A percentile compares a stretch with the other conserved stretches of the same genome.
Evolutionary conservation across 2,329 filamentous ascomycete species (phyloP).

Genomic region (Ascochyta viciae-villosae): DNA sequence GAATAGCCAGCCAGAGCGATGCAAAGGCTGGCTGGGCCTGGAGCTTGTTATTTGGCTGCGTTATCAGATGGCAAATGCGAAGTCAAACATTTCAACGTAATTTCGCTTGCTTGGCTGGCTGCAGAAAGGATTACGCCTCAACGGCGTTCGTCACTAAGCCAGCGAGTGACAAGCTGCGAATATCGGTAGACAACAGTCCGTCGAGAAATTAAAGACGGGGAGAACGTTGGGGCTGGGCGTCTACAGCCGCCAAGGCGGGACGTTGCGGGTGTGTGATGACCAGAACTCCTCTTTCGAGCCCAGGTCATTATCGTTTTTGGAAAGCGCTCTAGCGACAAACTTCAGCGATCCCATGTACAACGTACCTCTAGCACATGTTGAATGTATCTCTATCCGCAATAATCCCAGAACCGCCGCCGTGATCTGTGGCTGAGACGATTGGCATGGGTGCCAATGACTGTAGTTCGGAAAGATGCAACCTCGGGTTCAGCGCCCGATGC

Average conservation of each 20-base stretch:
- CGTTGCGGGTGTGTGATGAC: slow-evolving; percentile 7
- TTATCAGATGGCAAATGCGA: background rate
- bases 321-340: slow-evolving; percentile 2
- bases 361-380: background rate
- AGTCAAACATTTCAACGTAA: slow-evolving; percentile 9
- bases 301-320: background rate
- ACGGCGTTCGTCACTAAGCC: background rate
- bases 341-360: background rate
- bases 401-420: background rate
- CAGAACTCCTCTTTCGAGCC: background rate
- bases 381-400: background rate
- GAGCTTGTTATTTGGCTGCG: background rate
- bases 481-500: slow-evolving; percentile 18
- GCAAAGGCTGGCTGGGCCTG: background rate
- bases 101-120: slow-evolving; percentile 4
- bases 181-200: background rate
- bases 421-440: slow-evolving; percentile 33
- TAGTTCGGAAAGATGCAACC: slow-evolving; percentile 28
- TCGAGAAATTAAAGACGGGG: slow-evolving; percentile 10
- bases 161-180: slow-evolving; percentile 5
- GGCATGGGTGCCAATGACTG: slow-evolving; percentile 10
- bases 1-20: background rate
- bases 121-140: slow-evolving; percentile 1
- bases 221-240: slow-evolving; percentile 13
- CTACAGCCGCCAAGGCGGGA: slow-evolving; percentile 11